phyloP scores from a whole-genome alignment of 2,329 filamentous ascomycete species.

The Fusarium hostae region DNA sequence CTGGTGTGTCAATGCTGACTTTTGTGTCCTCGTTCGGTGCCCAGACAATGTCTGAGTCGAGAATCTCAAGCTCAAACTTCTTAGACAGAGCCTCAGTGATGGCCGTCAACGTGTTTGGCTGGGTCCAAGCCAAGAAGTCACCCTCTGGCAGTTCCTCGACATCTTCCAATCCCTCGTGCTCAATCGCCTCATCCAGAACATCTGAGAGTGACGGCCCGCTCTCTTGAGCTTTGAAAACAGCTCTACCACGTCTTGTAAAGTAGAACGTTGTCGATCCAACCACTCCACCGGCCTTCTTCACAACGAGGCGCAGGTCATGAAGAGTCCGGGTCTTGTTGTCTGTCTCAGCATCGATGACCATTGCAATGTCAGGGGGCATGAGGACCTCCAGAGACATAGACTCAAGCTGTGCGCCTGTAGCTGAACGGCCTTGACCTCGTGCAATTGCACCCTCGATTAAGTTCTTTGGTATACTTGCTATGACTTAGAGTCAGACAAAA shows the following conservation, averaged over 20 bases:
- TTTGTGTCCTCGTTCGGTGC: constrained; percentile 83
- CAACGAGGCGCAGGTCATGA: constrained; percentile 75
- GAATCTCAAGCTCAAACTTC: constrained; percentile 72
- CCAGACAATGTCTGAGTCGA: constrained; percentile 86
- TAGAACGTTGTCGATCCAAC: constrained; percentile 82
- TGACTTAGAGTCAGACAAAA: neutral
- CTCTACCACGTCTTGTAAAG: constrained; percentile 83
- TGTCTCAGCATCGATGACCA: constrained; percentile 87
- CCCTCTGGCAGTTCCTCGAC: constrained; percentile 75
- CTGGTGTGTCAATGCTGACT: constrained; percentile 68
- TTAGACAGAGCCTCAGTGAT: constrained; percentile 64
- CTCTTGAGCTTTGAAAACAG: constrained; percentile 71
- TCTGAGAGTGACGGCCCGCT: constrained; percentile 71
- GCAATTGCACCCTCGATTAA: constrained; percentile 88
- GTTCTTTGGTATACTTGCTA: constrained; percentile 82
- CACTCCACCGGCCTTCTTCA: constrained; percentile 78
- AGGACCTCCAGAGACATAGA: constrained; percentile 82
- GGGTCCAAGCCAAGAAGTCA: constrained; percentile 69
- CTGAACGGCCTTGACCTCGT: constrained; percentile 85
- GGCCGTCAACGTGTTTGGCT: constrained; percentile 48
- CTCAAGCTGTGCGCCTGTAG: constrained; percentile 81
- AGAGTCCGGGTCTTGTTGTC: constrained; percentile 81
- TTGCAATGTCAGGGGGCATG: constrained; percentile 77
- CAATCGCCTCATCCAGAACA: constrained; percentile 83
- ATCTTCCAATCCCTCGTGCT: constrained; percentile 80